Evolutionary conservation across 2,329 filamentous ascomycete species (phyloP).

Genomic region (Aciculosporium take): DNA sequence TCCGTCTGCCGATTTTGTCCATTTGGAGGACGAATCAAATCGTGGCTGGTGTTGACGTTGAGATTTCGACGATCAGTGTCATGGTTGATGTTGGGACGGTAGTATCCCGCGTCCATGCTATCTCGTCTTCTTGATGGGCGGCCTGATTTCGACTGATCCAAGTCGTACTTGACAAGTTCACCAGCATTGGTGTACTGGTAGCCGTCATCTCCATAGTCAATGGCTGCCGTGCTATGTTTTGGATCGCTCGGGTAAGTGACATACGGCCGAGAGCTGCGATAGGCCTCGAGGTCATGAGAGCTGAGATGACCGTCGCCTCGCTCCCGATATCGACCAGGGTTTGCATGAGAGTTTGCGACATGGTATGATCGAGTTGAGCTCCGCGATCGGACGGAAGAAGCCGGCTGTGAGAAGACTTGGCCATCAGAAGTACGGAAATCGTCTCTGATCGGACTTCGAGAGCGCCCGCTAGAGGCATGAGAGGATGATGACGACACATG

Average conservation of each 20-base stretch:
- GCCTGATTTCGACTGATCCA: conserved; percentile 34
- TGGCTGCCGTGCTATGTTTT: conserved; percentile 27
- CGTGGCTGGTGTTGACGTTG: conserved; percentile 30
- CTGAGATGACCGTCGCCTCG: conserved; percentile 30
- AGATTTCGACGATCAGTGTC: conserved; percentile 31
- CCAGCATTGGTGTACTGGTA: conserved; percentile 51
- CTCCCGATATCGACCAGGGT: conserved; percentile 35
- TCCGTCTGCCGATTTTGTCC: conserved; percentile 23
- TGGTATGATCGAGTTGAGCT: conserved; percentile 34
- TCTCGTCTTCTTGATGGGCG: conserved; percentile 31
- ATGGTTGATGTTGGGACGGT: conserved; percentile 40
- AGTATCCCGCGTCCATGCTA: conserved; percentile 40
- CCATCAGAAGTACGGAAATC: conserved; percentile 37
- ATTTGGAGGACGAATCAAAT: conserved; percentile 30
- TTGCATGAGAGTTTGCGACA: conserved; percentile 35
- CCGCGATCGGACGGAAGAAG: conserved; percentile 39
- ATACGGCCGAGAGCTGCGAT: conserved; percentile 32
- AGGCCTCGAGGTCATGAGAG: conserved; percentile 27
- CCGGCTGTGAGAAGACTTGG: conserved; percentile 42
- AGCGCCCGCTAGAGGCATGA: conserved; percentile 21
- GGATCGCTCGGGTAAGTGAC: conserved; percentile 29
- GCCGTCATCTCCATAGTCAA: conserved; percentile 43
- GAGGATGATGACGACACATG: conserved; percentile 25
- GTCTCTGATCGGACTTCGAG: conserved; percentile 35
- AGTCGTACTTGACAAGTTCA: conserved; percentile 46